Base-by-base conservation (phyloP, 2,329 filamentous ascomycete species). In the Davidsoniella eucalypti region DNA sequence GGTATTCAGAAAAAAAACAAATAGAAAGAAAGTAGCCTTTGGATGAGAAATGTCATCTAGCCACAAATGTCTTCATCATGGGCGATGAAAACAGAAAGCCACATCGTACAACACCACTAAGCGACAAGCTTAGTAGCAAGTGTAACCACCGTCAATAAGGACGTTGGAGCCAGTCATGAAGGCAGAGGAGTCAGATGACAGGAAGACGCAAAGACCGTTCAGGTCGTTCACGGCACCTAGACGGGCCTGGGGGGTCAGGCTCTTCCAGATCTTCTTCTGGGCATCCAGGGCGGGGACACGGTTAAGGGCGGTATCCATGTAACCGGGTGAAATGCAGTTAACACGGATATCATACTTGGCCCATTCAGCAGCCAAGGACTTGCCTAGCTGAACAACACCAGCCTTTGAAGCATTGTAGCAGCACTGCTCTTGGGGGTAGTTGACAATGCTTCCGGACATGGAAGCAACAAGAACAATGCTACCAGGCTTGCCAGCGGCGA, bases 371-470 rank as follows among this genome's bases (percentile, higher is more conserved):
- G 83, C 84, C 21, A 92, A 76, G 3, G 82, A 87, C 70, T 84
- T 86, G 65, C 78, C 82, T 49, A 88, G 74, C 66, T 85, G 80
- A 56, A 86, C 75, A 37, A 87, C 82, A 58, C 79, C 84, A 14
- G 84, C 82, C 74, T 88, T 88, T 65, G 81, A 85, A 26, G 83
- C 82, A 61, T 88, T 88, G 75, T 90, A 90, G 66, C 80, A 84
- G 44, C 72, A 78, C 68, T 88, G 84, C 68, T 87, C 81, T 67
- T 88, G 84, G 5, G 84, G 84, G 69, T 80, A 87, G 76, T 90
- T 90, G 72, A 87, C 84, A 56, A 90, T 78, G 67, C 78, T 77
- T 56, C 84, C 85, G 46, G 82, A 86, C 84, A 90, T 87, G 59
- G 80, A 85, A 29, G 82, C 82, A 49, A 87, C 77, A 54, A 87